These are phyloP conservation scores for Rubus idaeus DNA, from an alignment of 306 rosid species.

Conservation along the genomic window DNA sequence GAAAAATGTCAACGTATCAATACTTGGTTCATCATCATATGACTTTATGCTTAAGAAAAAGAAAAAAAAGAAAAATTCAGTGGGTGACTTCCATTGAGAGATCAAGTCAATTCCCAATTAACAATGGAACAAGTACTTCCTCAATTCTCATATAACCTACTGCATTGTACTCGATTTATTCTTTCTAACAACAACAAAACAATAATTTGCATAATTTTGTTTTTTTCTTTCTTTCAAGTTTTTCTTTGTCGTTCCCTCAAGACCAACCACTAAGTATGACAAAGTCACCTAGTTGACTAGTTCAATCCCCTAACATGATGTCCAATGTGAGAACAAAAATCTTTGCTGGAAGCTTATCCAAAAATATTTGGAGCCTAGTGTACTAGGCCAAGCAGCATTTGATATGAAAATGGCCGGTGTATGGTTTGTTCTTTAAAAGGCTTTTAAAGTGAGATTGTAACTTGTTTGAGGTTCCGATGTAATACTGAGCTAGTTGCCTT, in stretches of 20 bases:
- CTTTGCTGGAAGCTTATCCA: slow-evolving; percentile 9
- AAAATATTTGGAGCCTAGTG: neutral
- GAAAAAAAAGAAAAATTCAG: neutral
- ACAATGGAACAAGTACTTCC: neutral
- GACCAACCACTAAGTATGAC: slow-evolving; percentile 3
- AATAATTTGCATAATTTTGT: neutral
- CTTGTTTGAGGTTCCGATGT: too few species aligned
- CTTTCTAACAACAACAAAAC: neutral
- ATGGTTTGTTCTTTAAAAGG: neutral
- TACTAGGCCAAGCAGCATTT: neutral
- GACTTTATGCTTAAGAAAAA: slow-evolving; percentile 6
- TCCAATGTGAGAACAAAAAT: neutral
- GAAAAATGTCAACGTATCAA: slow-evolving; percentile 13
- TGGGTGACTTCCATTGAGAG: slow-evolving; percentile 18
- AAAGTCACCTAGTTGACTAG: neutral
- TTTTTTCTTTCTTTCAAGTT: neutral
- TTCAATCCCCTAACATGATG: neutral
- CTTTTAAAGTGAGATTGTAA: neutral
- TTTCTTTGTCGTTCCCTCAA: neutral
- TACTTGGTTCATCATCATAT: neutral
- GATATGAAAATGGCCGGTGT: neutral
- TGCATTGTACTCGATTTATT: neutral
- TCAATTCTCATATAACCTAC: slow-evolving; percentile 6
- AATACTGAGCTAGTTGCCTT: too few species aligned
- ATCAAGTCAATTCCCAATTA: slow-evolving; percentile 25